These are phyloP conservation scores for Coniferiporia weirii DNA, from an alignment of 1,284 basidiomycete species.

Conservation along the genomic window DNA sequence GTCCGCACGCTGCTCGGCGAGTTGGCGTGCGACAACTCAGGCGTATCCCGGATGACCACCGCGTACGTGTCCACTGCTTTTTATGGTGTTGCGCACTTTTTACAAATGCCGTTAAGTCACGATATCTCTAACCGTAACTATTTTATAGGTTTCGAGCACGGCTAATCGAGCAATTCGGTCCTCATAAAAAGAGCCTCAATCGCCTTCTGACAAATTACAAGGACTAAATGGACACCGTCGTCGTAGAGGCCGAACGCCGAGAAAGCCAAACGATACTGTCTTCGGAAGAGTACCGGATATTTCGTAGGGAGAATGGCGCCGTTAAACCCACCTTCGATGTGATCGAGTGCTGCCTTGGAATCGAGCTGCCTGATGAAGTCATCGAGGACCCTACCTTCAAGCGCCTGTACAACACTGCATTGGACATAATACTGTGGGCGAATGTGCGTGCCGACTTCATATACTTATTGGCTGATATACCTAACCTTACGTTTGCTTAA, in stretches of 20 bases:
- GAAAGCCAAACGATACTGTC: not conserved
- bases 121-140: not conserved
- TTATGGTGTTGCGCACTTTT: not conserved
- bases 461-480: not conserved
- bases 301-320: constrained; percentile 15
- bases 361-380: constrained; percentile 17
- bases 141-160: constrained; percentile 2
- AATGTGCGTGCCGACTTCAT: constrained; percentile 8
- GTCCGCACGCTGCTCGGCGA: constrained; percentile 47
- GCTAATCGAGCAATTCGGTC: not conserved
- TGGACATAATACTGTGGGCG: constrained; percentile 8
- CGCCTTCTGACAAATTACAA: constrained; percentile 9
- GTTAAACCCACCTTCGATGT: constrained; percentile 14
- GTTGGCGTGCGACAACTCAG: constrained; percentile 48
- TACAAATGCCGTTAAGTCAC: not conserved
- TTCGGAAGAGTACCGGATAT: constrained; percentile 29
- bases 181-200: not conserved
- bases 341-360: constrained; percentile 8
- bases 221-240: not conserved
- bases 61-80: constrained; percentile 1
- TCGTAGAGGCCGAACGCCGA: constrained; percentile 1
- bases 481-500: not conserved
- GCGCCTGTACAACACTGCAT: constrained; percentile 1
- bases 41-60: constrained; percentile 26
- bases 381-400: constrained; percentile 10